These are phyloP conservation scores for Medicago arabica DNA, from an alignment of 306 rosid genomes.

Conservation along the genomic window DNA sequence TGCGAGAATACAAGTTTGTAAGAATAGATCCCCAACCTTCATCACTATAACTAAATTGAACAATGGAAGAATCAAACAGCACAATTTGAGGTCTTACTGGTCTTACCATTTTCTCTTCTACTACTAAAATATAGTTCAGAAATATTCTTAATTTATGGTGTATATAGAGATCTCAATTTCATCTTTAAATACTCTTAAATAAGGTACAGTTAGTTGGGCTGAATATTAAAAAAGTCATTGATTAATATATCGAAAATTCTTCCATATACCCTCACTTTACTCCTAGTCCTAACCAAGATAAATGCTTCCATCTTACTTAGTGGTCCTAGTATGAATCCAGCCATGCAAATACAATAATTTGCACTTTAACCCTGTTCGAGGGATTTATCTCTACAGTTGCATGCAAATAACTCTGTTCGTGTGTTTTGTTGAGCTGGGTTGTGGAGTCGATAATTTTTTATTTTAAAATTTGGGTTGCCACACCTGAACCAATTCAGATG, in stretches of 20 bases:
- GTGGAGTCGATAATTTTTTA: too few species aligned
- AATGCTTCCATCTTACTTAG: too few species aligned
- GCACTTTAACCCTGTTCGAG: too few species aligned
- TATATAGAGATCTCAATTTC: slow-evolving; percentile 3
- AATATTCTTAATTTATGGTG: slow-evolving; percentile 21
- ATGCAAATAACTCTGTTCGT: too few species aligned
- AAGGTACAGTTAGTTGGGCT: neutral
- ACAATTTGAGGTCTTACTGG: slow-evolving; percentile 83
- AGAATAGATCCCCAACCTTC: slow-evolving; percentile 88
- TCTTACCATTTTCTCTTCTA: slow-evolving; percentile 69
- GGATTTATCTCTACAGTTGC: too few species aligned
- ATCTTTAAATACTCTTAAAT: neutral
- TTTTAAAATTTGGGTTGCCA: too few species aligned
- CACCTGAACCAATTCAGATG: too few species aligned
- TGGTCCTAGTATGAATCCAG: too few species aligned
- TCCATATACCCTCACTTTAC: neutral
- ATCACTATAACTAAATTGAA: slow-evolving; percentile 59
- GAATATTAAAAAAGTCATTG: neutral
- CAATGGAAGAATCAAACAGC: slow-evolving; percentile 88
- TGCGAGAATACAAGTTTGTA: slow-evolving; percentile 68
- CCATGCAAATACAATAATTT: too few species aligned
- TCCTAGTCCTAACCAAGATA: too few species aligned
- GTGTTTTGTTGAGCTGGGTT: too few species aligned
- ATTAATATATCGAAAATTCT: neutral
- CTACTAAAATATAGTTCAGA: neutral